Base-by-base conservation (phyloP, 106 monocot genomes). In the Xerophyta viscosa region DNA sequence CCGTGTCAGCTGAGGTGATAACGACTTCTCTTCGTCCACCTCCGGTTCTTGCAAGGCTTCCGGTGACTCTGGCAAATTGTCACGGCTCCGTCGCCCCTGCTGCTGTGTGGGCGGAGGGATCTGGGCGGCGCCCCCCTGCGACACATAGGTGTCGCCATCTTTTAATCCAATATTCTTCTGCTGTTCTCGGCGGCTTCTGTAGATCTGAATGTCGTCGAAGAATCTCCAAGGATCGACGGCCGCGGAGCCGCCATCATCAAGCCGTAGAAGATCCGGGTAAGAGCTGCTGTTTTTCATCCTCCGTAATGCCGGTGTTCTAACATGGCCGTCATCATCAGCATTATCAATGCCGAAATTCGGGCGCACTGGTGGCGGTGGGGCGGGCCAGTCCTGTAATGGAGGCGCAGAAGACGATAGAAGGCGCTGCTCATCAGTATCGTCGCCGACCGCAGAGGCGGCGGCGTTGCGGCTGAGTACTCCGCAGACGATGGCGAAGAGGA, bases 231-330 rank as follows among this genome's bases (percentile, higher is more conserved):
- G 33, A 36, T 36, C 33, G 33, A 31, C 53, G 8, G 41, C 57
- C 9, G 15, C 31, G 8, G 57, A 19, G n/a, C 46, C 69, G 54
- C 58, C 26, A 6, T 33, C 47, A 37, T 82, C 82, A 12, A 64
- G n/a, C 11, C 11, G 66, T 47, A 75, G 60, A 30, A 87, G 67
- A 53, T 92, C 87, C 6, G 82, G 83, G 44, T 87, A 83, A 7
- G 87, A 87, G 58, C 73, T 74, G 60, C 71, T 80, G 55, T 61
- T 77, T 62, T 73, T 64, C 71, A 70, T 66, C 60, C 76, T 51
- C 24, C 75, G 44, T 14, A 63, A 27, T 20, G 31, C 60, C 10
- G 8, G 25, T 21, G 51, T 24, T 25, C 8, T 25, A 31, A 64
- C 46, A n/a, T n/a, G n/a, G n/a, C n/a, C n/a, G n/a, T n/a, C n/a